Evolutionary conservation across 768 basidiomycete genomes (phyloP).

Genomic region (Pleurotus citrinopileatus): DNA sequence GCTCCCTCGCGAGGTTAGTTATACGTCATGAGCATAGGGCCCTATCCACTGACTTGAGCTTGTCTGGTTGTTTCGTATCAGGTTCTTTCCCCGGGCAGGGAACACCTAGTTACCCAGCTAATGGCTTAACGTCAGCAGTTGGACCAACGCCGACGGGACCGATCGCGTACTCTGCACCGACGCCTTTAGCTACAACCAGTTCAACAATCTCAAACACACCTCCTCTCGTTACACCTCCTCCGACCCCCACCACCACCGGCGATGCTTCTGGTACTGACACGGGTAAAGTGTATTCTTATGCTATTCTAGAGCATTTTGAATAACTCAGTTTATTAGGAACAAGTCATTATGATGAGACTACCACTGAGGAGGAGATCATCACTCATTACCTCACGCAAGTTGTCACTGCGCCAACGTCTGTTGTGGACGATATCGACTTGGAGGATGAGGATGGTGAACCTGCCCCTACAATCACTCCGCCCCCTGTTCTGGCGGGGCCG

Average conservation of each 20-base stretch:
- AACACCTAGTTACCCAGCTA: too few species aligned
- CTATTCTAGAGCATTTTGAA: too few species aligned
- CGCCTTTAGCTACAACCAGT: neutral
- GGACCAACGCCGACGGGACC: too few species aligned
- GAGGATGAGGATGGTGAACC: neutral
- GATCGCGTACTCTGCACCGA: too few species aligned
- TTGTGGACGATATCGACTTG: neutral
- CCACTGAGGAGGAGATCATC: neutral
- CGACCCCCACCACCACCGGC: neutral
- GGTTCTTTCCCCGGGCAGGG: too few species aligned
- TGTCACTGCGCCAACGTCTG: neutral
- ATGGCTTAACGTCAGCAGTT: too few species aligned
- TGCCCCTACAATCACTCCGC: neutral
- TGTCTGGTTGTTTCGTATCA: too few species aligned
- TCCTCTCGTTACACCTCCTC: neutral
- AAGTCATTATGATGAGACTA: neutral
- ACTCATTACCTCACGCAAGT: neutral
- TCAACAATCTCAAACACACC: neutral
- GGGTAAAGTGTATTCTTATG: too few species aligned
- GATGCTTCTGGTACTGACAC: neutral
- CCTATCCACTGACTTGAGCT: too few species aligned
- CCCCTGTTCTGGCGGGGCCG: neutral
- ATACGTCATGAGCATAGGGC: too few species aligned
- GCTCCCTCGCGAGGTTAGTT: too few species aligned
- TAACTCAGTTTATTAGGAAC: neutral